Base-by-base conservation (phyloP, 495 filamentous ascomycete species). In the Daldinia grandis region DNA sequence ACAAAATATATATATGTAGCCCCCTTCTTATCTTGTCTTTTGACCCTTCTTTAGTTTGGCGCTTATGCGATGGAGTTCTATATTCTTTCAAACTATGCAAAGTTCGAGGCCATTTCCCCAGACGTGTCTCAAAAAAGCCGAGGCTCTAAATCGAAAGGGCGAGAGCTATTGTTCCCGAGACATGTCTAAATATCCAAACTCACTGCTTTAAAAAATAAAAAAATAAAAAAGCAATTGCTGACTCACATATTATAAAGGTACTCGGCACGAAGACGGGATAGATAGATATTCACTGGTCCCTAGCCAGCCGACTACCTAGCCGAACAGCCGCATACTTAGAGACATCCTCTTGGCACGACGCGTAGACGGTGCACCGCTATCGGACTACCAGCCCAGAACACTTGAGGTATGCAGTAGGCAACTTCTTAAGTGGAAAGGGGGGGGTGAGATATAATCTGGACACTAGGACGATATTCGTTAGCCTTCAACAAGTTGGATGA, bases 41-140 rank as follows among this genome's bases (percentile, higher is more conserved):
- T 12, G 7, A 15, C 44, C 19, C 4, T 42, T 2, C 19, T 24
- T 44, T 15, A 15, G 6, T n/a, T 24, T 8, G 12, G 49, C 31
- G 12, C 53, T 37, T 31, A 40, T 37, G 31, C 51, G 44, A 90
- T 90, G 88, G 86, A 86, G 76, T 87, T 90, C 66, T 84, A 90
- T 31, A 82, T 85, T 28, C n/a, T n/a, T 81, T 90, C 3, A 88
- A 88, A 64, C 83, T 89, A 44, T 85, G 9, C 21, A 10, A 24
- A 47, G 21, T 10, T 5, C 19, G 42, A 21, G 24, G 42, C 24
- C 19, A 47, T 47, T 47, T 47, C 17, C 42, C 24, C 8, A 24
- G 10, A 47, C 17, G 12, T 24, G 17, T 24, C 19, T 47, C 9
- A 24, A 10, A 24, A 10, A 19, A 47, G 3, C 42, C 19, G 42